A percentile compares a stretch with the other conserved stretches of the same genome.
Conservation (phyloP, 305 asterid genomes). For the Solanum aculeatissimum region DNA sequence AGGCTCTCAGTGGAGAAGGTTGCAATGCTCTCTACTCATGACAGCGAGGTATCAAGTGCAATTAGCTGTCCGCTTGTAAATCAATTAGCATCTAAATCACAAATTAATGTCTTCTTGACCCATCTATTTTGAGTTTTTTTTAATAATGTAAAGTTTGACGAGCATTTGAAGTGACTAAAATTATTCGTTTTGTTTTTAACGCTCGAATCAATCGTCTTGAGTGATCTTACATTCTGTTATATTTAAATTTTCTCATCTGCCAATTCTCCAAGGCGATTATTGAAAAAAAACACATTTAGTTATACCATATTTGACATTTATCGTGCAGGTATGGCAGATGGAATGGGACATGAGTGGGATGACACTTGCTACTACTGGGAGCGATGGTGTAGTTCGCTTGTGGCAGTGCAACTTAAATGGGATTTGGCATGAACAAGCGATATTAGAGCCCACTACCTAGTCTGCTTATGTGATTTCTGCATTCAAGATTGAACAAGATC, state of each 20-base stretch:
- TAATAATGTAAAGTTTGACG: neutral
- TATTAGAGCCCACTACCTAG: constrained; percentile 42
- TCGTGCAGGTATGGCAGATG: constrained; percentile 69
- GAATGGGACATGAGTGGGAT: constrained; percentile 98
- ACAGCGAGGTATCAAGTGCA: constrained; percentile 45
- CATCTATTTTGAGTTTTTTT: neutral
- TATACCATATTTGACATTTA: neutral
- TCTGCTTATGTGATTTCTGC: neutral
- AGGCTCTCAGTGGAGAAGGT: constrained; percentile 58
- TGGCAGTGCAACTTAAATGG: constrained; percentile 87
- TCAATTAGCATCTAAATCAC: neutral
- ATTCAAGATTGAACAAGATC: neutral
- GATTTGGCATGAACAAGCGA: constrained; percentile 70
- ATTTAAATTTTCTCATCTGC: neutral
- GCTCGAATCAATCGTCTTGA: neutral
- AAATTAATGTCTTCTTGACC: neutral
- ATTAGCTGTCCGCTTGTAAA: neutral
- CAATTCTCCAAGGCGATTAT: neutral
- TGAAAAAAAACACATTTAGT: neutral
- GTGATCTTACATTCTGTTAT: neutral
- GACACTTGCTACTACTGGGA: constrained; percentile 78
- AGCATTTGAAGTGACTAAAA: neutral
- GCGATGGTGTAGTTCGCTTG: constrained; percentile 61
- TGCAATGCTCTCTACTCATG: constrained; percentile 60
- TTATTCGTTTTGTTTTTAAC: neutral